phyloP scores from a whole-genome alignment of 208 protist genomes.

The Leishmania martiniquensis region DNA sequence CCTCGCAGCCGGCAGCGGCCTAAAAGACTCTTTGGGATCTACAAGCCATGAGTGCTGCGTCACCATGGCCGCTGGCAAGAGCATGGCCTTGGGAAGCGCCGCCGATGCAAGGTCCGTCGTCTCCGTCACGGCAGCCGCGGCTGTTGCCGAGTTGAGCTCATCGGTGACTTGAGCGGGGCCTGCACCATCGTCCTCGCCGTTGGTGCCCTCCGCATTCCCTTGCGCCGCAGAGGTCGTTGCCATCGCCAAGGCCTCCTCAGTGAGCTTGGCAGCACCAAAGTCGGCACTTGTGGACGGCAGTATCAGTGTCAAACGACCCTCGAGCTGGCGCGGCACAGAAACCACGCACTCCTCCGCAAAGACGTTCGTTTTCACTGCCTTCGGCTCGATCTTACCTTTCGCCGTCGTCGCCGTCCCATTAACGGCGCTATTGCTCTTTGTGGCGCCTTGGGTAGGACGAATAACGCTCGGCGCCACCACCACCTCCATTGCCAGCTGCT shows the following conservation, averaged over 20 bases:
- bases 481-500: slow-evolving; percentile 60
- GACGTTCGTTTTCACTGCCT: slow-evolving; percentile 28
- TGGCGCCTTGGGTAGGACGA: slow-evolving; percentile 5
- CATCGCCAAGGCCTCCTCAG: slow-evolving; percentile 14
- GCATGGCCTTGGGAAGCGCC: slow-evolving; percentile 9
- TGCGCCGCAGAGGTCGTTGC: neutral
- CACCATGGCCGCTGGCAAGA: neutral
- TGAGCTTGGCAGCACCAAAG: slow-evolving; percentile 6
- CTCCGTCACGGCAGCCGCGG: slow-evolving; percentile 2
- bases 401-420: neutral
- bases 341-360: slow-evolving; percentile 41
- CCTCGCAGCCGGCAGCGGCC: slow-evolving; percentile 16
- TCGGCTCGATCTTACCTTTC: slow-evolving; percentile 3
- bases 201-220: neutral
- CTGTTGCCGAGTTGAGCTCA: slow-evolving; percentile 7
- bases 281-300: slow-evolving; percentile 11
- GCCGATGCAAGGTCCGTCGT: slow-evolving; percentile 6
- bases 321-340: slow-evolving; percentile 41
- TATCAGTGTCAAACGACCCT: slow-evolving; percentile 39
- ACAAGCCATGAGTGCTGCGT: slow-evolving; percentile 13
- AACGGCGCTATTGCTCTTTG: neutral
- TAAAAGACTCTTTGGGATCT: neutral
- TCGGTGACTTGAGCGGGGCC: neutral
- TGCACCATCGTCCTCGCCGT: slow-evolving; percentile 5
- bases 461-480: slow-evolving; percentile 36